These are phyloP conservation scores for Apiotrichum gracile DNA, from an alignment of 1,284 basidiomycete genomes.

Conservation along the genomic window DNA sequence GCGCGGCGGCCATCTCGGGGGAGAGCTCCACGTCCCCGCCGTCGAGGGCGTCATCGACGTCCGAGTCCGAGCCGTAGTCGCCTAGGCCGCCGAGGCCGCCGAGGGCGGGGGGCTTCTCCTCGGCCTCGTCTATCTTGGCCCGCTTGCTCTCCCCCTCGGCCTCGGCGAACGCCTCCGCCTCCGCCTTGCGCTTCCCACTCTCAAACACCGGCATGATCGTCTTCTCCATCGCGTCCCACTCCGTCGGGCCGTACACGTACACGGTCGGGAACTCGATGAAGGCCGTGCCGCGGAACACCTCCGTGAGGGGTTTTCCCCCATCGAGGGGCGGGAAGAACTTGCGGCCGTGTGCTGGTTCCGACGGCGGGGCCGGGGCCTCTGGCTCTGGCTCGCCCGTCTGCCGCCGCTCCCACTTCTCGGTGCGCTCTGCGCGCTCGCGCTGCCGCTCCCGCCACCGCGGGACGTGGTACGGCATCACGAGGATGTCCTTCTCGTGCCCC, in stretches of 20 bases:
- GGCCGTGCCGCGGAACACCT: constrained; percentile 55
- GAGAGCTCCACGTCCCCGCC: constrained; percentile 9
- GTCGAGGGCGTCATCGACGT: constrained; percentile 8
- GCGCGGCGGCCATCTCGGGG: constrained; percentile 19
- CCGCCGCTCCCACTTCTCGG: not conserved
- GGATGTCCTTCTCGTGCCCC: constrained; percentile 3
- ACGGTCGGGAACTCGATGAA: constrained; percentile 78
- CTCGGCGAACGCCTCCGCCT: too few relatives aligned
- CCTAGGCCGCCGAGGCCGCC: constrained; percentile 30
- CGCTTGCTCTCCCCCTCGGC: constrained; percentile 28
- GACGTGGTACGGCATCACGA: constrained; percentile 25
- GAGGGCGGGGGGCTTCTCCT: constrained; percentile 38
- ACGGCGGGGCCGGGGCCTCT: not conserved
- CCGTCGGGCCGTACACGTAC: constrained; percentile 59
- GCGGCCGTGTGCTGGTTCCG: too few relatives aligned
- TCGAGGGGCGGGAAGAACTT: constrained; percentile 58
- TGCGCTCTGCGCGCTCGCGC: constrained; percentile 7
- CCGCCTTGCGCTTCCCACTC: too few relatives aligned
- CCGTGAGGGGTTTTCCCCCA: constrained; percentile 50
- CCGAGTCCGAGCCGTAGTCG: constrained; percentile 18
- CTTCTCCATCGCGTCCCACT: constrained; percentile 53
- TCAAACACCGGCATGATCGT: constrained; percentile 39
- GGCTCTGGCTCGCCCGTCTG: not conserved
- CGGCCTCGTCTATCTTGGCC: constrained; percentile 2
- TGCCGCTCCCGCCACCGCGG: constrained; percentile 13